Conservation (phyloP, 2,329 filamentous ascomycete genomes). For the Stachybotrys chartarum region DNA sequence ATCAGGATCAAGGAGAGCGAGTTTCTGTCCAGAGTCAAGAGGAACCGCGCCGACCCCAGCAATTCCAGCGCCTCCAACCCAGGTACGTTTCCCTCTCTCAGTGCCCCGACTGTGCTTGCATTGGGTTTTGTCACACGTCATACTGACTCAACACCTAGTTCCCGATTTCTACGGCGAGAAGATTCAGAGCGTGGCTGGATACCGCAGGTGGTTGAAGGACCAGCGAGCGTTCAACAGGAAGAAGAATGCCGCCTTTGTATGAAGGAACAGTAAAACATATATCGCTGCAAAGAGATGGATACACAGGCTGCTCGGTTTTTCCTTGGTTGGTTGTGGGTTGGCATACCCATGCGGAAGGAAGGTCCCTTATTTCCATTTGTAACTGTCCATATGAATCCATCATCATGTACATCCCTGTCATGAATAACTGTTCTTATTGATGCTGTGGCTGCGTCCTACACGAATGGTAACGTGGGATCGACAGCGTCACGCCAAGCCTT, state of each 20-base stretch:
- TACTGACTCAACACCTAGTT: constrained; percentile 37
- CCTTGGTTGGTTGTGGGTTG: constrained; percentile 8
- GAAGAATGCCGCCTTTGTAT: constrained; percentile 64
- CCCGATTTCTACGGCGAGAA: constrained; percentile 99
- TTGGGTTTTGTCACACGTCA: background rate
- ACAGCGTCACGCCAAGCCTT: constrained; percentile 65
- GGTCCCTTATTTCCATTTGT: constrained; percentile 13
- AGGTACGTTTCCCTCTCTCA: constrained; percentile 30
- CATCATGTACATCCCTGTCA: background rate
- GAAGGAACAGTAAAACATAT: constrained; percentile 10
- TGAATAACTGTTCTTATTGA: background rate
- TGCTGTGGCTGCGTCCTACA: background rate
- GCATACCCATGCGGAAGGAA: constrained; percentile 12
- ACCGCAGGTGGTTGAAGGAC: constrained; percentile 94
- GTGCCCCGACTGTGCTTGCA: background rate
- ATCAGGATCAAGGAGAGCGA: constrained; percentile 87
- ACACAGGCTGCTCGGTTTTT: background rate
- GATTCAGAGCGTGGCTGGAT: constrained; percentile 86
- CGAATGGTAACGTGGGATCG: constrained; percentile 43
- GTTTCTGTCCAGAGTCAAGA: constrained; percentile 88
- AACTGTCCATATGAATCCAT: background rate
- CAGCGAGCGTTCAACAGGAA: constrained; percentile 96
- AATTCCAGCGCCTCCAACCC: constrained; percentile 87
- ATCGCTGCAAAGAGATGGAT: background rate
- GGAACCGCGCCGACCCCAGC: constrained; percentile 83